Evolutionary conservation across 1,284 basidiomycete genomes (phyloP), one percentile per base, ranked within the genome.

Genomic region (Kalmanozyma brasiliensis): DNA sequence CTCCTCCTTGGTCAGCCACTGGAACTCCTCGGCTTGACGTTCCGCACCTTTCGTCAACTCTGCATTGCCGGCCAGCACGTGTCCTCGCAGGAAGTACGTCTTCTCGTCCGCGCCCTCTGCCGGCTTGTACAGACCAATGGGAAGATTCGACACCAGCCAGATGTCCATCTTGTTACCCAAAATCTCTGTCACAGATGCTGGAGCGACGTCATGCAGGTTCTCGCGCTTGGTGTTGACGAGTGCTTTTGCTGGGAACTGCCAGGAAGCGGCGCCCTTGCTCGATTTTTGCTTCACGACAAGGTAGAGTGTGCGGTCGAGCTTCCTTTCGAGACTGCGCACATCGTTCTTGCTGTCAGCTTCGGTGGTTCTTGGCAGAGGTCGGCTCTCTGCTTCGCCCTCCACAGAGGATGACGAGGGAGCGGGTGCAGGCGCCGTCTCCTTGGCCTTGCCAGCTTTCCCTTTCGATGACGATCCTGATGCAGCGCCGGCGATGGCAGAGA

Each of bases 1-100:
- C 85, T 94, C 92, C 81, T 93, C 87, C 83, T 92, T 92, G 53
- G 92, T 93, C 65, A 94, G 85, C 92, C 92, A 94, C 19, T 90
- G 91, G 84, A 92, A 93, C 74, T 92, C 91, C 46, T 85, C 84
- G 55, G 90, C 84, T 51, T 83, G 70, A 82, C 69, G 34, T 82
- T 68, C 32, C 37, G 57, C 41, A 4, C 22, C 41, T 13, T 63
- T 56, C 20, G 34, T 23, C 17, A 71, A 42, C 49, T 61, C 40
- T 22, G 76, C 63, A 19, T 75, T 57, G 10, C 79, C 79, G 0
- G 78, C 70, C 16, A 81, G 43, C 19, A 80, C 55, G 33, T 76
- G 79, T 17, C 56, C 78, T 10, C 68, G 63, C 37, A 81, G 52
- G 29, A 78, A 65, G 57, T 78, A 81, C 9, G 73, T 77, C 75